Conservation (phyloP, 306 rosid genomes). For the Abrus pulchellus region DNA sequence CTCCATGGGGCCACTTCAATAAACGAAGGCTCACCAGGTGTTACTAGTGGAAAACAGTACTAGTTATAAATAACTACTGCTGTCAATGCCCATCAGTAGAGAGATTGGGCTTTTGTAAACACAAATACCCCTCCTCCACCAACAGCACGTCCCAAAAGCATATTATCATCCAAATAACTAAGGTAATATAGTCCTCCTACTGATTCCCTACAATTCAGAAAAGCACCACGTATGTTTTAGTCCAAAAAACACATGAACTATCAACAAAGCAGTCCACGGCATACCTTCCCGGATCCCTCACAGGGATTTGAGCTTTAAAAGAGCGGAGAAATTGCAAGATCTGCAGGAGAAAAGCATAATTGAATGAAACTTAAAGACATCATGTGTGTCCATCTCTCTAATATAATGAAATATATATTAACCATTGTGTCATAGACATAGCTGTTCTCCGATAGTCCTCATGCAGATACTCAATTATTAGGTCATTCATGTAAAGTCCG, state of each 20-base stretch:
- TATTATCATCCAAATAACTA: constrained; percentile 80
- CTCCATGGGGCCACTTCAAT: constrained; percentile 24
- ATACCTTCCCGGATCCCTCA: constrained; percentile 82
- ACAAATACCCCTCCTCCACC: constrained; percentile 96
- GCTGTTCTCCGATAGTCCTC: constrained; percentile 12
- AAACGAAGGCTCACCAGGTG: not conserved
- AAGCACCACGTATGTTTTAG: not conserved
- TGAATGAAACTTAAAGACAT: not conserved
- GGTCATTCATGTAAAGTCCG: not conserved
- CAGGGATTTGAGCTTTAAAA: constrained; percentile 81
- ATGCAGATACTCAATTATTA: not conserved
- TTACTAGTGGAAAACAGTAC: not conserved
- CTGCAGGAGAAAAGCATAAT: constrained; percentile 52
- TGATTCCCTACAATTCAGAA: constrained; percentile 58
- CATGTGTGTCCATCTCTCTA: not conserved
- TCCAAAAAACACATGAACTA: not conserved
- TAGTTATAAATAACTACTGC: constrained; percentile 6
- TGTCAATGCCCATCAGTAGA: constrained; percentile 48
- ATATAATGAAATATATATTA: not conserved
- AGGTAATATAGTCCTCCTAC: constrained; percentile 95
- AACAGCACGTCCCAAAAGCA: constrained; percentile 97
- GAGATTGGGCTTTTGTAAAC: constrained; percentile 84
- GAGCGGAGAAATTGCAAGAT: constrained; percentile 80
- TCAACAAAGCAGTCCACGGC: constrained; percentile 22
- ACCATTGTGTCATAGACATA: not conserved